Evolutionary conservation across 2,329 filamentous ascomycete genomes (phyloP), one percentile per base, ranked within the genome.

Genomic region (Colletotrichum liaoningense): DNA sequence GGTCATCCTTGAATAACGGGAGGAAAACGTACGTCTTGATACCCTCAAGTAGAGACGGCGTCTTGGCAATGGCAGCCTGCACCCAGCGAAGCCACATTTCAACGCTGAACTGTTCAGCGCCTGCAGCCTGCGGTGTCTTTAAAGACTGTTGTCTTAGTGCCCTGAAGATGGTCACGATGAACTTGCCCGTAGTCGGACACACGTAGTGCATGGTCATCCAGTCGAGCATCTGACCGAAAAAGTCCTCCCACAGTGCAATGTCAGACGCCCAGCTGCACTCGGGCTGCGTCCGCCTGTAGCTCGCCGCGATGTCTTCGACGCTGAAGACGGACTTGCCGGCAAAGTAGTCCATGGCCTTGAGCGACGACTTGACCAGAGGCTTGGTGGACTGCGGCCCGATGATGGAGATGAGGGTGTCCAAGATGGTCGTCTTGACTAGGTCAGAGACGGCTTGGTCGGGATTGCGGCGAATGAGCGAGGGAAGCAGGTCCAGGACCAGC

Each of bases 341-440:
- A 69, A 95, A 88, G 77, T 92, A 88, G 60, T 93, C 91, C 49
- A 94, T 83, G 19, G 89, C 89, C 78, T 92, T 91, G 74, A 95
- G 88, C 7, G 92, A 90, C 46, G 93, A 93, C 79, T 94, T 94
- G 54, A 91, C 90, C 64, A 92, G 86, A 11, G 91, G 88, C 75
- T 89, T 91, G 19, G 90, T 86, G 42, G 90, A 90, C 73, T 89
- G 86, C 69, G 89, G 87, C 26, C 88, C 86, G 55, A 94, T 87
- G 16, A 92, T 89, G 1, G 88, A 87, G 19, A 93, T 78, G 7
- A 92, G 85, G 5, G 84, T 87, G 30, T 85, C 80, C 19, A 92
- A 77, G 7, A 92, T 84, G 19, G 78, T 79, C 22, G 79, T 76
- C 76, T 88, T 89, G 38, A 87, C 83, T 4, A 79, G 73, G 14